Evolutionary conservation across 139 green algal genomes (phyloP).

Genomic region (Chlamydomonas eustigma): DNA sequence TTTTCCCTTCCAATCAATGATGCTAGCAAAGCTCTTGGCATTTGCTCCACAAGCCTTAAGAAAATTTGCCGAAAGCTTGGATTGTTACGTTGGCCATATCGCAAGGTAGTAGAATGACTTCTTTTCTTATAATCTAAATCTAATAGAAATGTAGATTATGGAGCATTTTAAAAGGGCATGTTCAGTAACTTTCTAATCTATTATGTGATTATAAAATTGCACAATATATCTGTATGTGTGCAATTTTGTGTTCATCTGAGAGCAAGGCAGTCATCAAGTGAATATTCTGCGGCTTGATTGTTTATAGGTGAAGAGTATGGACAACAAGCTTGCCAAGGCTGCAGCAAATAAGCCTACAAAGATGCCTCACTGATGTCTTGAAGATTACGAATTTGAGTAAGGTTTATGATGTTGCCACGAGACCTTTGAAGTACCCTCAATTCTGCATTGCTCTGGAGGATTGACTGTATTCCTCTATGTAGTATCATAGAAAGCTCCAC

Average conservation of each 20-base stretch:
- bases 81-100: slow-evolving; percentile 12
- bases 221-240: not conserved
- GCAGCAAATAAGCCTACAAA: not conserved
- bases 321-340: not conserved
- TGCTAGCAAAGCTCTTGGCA: slow-evolving; percentile 4
- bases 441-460: too few species aligned
- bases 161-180: not conserved
- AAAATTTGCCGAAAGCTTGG: slow-evolving; percentile 21
- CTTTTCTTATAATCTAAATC: not conserved
- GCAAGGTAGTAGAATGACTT: not conserved
- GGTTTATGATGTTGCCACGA: too few species aligned
- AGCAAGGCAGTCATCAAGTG: not conserved
- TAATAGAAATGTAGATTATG: not conserved
- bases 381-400: too few species aligned
- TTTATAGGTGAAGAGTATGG: not conserved
- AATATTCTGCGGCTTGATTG: not conserved
- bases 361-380: too few species aligned
- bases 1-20: slow-evolving; percentile 15
- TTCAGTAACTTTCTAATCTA: not conserved
- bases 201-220: not conserved
- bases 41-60: slow-evolving; percentile 15
- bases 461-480: too few species aligned
- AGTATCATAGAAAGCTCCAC: too few species aligned
- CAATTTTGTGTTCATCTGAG: too few species aligned
- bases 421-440: too few species aligned